Base-by-base conservation (phyloP, 2,329 filamentous ascomycete genomes). In the Cadophora luteo-olivacea region DNA sequence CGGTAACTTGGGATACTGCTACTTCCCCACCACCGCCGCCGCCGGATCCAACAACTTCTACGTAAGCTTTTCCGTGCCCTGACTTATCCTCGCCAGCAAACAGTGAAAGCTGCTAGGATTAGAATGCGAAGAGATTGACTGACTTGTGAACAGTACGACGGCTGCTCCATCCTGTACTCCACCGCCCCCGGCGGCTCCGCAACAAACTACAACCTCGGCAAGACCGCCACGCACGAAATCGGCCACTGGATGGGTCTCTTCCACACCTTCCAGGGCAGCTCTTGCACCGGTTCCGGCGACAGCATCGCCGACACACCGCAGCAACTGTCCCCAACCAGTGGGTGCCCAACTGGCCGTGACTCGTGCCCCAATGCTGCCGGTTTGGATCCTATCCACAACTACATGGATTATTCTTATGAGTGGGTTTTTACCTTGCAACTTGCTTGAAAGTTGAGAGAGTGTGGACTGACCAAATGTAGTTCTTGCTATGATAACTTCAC, bases 231-330 rank as follows among this genome's bases (percentile, higher is more conserved):
- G 45, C 82, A 84, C 77, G 83, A 85, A 76, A 76, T 82, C 54
- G 83, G 83, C 19, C 83, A 85, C 77, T 85, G 83, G 83, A 75
- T 84, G 64, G 82, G 83, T 62, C 79, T 85, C 29, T 79, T 78
- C 72, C 83, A 85, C 76, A 83, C 82, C 57, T 85, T 85, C 75
- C 74, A 83, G 69, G 82, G 80, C 54, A 78, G 77, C 57, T 81
- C 80, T 67, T 81, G 80, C 68, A 80, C 80, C 72, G 70, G 77
- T 7, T 69, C 61, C 55, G 82, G 81, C 49, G 78, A 81, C 69
- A 80, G 74, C 70, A 76, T 83, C 22, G 68, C 76, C 49, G 82
- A 83, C 64, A 83, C 81, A 16, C 81, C 81, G 4, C 77, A 79
- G 29, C 78, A 83, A 65, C 70, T 75, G 22, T 76, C 71, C 54